Conservation (phyloP, 2,329 filamentous ascomycete species). For the Sphaceloma murrayae region DNA sequence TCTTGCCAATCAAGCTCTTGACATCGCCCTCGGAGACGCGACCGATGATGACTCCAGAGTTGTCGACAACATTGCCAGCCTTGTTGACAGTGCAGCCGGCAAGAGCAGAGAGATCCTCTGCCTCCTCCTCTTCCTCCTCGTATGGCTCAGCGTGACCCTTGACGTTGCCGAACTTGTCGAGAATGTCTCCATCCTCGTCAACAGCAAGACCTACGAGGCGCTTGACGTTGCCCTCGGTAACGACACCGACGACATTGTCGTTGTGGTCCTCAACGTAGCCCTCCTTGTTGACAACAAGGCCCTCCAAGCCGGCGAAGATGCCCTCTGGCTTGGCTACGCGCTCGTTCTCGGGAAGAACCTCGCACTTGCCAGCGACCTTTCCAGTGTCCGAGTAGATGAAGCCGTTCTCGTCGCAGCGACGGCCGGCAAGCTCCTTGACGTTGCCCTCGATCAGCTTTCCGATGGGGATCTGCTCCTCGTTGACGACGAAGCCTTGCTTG, state of each 20-base stretch:
- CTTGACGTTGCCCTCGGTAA: constrained; percentile 63
- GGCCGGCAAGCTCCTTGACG: constrained; percentile 46
- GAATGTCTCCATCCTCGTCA: constrained; percentile 72
- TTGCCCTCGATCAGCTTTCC: constrained; percentile 49
- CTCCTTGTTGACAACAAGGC: constrained; percentile 57
- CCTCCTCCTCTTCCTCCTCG: constrained; percentile 39
- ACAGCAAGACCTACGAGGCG: constrained; percentile 62
- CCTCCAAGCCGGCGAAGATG: constrained; percentile 57
- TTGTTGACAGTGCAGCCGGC: constrained; percentile 56
- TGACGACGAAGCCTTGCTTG: constrained; percentile 50
- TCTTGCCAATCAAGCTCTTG: constrained; percentile 48
- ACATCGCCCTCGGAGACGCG: constrained; percentile 49
- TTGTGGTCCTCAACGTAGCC: constrained; percentile 68
- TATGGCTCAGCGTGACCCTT: constrained; percentile 51
- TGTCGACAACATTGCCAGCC: constrained; percentile 52
- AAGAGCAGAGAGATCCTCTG: constrained; percentile 49
- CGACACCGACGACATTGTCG: constrained; percentile 63
- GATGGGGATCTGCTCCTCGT: constrained; percentile 44
- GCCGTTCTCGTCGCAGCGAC: constrained; percentile 47
- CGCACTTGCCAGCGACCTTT: constrained; percentile 48
- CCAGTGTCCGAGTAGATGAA: constrained; percentile 48
- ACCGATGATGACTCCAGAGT: constrained; percentile 49
- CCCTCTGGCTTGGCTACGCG: constrained; percentile 51
- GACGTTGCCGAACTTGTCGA: constrained; percentile 62
- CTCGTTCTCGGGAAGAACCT: constrained; percentile 49